Conservation (phyloP, 2,329 filamentous ascomycete genomes). For the Ophiocordyceps robertsii region DNA sequence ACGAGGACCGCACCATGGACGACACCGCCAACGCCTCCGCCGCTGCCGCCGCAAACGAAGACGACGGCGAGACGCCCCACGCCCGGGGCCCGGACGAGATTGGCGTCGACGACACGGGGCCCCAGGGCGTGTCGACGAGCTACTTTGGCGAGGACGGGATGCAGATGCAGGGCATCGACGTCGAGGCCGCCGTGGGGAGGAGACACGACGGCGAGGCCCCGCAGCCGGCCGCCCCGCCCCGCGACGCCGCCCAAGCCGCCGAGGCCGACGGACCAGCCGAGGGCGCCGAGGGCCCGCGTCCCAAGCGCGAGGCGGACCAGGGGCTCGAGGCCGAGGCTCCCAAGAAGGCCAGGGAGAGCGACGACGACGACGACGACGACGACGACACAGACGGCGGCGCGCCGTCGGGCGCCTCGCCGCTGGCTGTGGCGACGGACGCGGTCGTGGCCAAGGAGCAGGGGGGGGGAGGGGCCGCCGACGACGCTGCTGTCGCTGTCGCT, state of each 20-base stretch:
- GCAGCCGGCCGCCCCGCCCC: neutral
- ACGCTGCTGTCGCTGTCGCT: too few species aligned
- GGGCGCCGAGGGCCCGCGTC: constrained; percentile 13
- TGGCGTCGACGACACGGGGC: constrained; percentile 75
- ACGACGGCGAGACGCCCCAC: constrained; percentile 58
- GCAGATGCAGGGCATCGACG: constrained; percentile 42
- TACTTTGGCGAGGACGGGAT: constrained; percentile 25
- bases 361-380: neutral
- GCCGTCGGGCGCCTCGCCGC: neutral
- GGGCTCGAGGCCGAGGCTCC: constrained; percentile 23
- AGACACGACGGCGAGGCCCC: constrained; percentile 20
- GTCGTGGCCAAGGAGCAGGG: neutral
- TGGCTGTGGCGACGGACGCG: neutral
- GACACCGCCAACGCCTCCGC: constrained; percentile 13
- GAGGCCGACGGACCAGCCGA: too few species aligned
- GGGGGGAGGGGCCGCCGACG: too few species aligned
- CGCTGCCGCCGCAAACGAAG: constrained; percentile 24
- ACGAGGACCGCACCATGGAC: constrained; percentile 10
- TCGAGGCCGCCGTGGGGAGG: constrained; percentile 48
- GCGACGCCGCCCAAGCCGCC: too few species aligned
- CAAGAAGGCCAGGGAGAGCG: constrained; percentile 38
- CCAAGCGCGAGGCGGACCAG: constrained; percentile 44
- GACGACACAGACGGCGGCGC: neutral
- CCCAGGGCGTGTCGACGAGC: constrained; percentile 39
- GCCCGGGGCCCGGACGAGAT: constrained; percentile 75